Base-by-base conservation (phyloP, 164 flowering plant genomes). In the Vitis labrusca region DNA sequence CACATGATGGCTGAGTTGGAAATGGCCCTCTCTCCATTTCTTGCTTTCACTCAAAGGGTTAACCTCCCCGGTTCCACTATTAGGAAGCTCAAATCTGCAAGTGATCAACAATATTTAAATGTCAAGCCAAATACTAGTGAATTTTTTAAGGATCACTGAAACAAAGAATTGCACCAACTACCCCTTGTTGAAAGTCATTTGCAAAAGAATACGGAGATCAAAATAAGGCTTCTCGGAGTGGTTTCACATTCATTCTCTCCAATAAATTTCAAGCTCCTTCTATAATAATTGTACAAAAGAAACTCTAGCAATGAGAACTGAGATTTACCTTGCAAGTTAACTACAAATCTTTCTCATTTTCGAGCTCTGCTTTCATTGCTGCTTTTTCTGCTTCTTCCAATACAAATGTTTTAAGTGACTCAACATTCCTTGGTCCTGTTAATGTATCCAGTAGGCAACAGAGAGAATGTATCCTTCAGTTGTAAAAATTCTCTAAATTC, bases 371-470 rank as follows among this genome's bases (percentile, higher is more conserved):
- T 68, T 77, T 83, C 30, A 83, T 73, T 68, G 91, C 97, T 50
- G 97, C 97, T 72, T 91, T 91, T 73, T 85, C 94, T 61, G 96
- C 80, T 81, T 94, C 99, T 64, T 90, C 91, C 68, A 91, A 51
- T 50, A 72, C 94, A 79, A 91, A 94, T 57, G 85, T 75, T 79
- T 80, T 91, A 10, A 94, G 87, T 9, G 91, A 87, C 68, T 88
- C 93, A 55, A 94, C 89, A 75, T 92, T 82, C 76, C 94, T 86
- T 16, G 83, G 66, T 13, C 99, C 99, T 94, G 80, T 48, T 52
- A 29, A 54, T 57, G 44, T 1, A 23, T 23, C 27, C 27, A 23
- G 27, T 23, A 23, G 27, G 27, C 27, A 23, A 57, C 59, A 76
- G 32, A 32, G 37, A 16, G 3, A 53, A 61, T 51, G 19, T 17